These are phyloP conservation scores for Penicillium aurantiogriseum DNA, from an alignment of 2,329 filamentous ascomycete genomes.

Conservation along the genomic window DNA sequence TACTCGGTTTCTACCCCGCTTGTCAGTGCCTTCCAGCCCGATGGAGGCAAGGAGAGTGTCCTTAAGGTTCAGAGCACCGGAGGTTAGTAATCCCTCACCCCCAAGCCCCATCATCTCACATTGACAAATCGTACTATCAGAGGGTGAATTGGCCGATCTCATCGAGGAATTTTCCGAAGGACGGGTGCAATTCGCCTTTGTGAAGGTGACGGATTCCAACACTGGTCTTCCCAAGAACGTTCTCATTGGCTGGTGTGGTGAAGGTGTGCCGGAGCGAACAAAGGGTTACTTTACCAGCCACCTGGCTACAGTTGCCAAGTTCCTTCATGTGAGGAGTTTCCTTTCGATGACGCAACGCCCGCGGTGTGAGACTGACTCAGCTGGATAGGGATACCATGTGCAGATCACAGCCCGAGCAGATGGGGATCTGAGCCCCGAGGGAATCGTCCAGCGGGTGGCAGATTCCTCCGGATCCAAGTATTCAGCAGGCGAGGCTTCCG, in stretches of 20 bases:
- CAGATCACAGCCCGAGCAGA: constrained; percentile 95
- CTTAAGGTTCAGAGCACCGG: constrained; percentile 91
- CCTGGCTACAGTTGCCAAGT: constrained; percentile 80
- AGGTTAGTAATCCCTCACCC: constrained; percentile 53
- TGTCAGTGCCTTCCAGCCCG: constrained; percentile 84
- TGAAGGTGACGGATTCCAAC: constrained; percentile 95
- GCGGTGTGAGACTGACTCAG: constrained; percentile 9
- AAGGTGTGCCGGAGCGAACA: constrained; percentile 95
- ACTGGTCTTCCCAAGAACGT: constrained; percentile 85
- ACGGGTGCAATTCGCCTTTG: constrained; percentile 92
- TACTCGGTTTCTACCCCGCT: constrained; percentile 92
- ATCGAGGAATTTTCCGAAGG: constrained; percentile 97
- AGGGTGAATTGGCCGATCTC: constrained; percentile 85
- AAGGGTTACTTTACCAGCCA: constrained; percentile 99
- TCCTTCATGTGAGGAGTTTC: constrained; percentile 66
- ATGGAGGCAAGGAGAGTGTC: constrained; percentile 86
- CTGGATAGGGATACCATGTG: constrained; percentile 77
- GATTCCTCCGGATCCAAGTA: constrained; percentile 96
- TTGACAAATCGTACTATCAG: constrained; percentile 46
- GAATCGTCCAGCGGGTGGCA: constrained; percentile 87
- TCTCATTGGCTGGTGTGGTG: constrained; percentile 94
- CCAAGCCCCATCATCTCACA: not conserved
- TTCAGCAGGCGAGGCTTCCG: constrained; percentile 55
- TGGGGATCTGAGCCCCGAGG: constrained; percentile 79
- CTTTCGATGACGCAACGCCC: not conserved